Evolutionary conservation across 1,139 yeast species (phyloP), one percentile per base, ranked within the genome.

Genomic region (Lodderomyces metapsilosis): DNA sequence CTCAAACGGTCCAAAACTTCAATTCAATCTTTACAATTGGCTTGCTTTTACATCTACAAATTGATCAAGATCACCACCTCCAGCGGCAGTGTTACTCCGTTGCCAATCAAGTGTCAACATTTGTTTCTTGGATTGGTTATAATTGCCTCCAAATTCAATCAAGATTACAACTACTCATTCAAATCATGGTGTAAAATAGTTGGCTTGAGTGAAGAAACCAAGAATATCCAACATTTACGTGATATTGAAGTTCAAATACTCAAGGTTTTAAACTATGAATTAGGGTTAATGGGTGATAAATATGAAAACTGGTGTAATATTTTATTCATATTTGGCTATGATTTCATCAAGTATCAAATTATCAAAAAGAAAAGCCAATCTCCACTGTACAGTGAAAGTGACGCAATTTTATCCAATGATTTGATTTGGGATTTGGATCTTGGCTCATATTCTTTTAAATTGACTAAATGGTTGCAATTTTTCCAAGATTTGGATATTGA

Each of bases 141-240:
- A 43, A 65, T 86, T 38, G 82, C 92, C 1, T 77, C 84, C 42
- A 87, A 87, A 57, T 85, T 81, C 58, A 71, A 77, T 47, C 88
- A 82, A 57, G 95, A 87, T 61, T 77, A 81, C 43, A 84, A 83
- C 56, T 85, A 78, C 59, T 71, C 85, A 17, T 74, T 84, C 50
- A 72, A 71, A 50, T 78, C 86, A n/a, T 87, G 95, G 95, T 69
- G 84, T 41, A 80, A 79, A 54, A 81, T 87, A 39, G 78, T 88
- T 40, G 92, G 94, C 1, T 82, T 50, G 52, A 72, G 38, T 45
- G 57, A 49, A 40, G 54, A 49, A 16, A 52, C 23, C 8, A 18
- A 61, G 37, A 59, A 59, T 40, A 49, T 72, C n/a, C 51, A 61
- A 34, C 79, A 75, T 44, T 67, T 87, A 45, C 69, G 69, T 45